Percentiles rank a stretch among this genome's conserved stretches.
Evolutionary conservation across 2,329 filamentous ascomycete genomes (phyloP).

Genomic region (Arachnomyces sp.): DNA sequence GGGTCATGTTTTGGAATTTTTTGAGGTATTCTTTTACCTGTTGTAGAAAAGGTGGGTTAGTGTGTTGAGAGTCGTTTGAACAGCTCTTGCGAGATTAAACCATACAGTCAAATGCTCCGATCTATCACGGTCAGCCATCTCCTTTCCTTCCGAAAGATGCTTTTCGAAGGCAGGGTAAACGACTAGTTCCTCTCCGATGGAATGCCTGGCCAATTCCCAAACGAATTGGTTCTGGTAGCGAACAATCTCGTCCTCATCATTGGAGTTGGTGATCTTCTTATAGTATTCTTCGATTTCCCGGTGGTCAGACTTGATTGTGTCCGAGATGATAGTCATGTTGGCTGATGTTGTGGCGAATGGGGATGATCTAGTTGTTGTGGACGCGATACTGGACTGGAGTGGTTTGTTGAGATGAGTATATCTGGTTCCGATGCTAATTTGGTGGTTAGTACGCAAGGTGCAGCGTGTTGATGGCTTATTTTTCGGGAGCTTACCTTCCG

Average conservation of each 20-base stretch:
- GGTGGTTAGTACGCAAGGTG: no score
- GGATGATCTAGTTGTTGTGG: no score
- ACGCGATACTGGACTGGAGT: no score
- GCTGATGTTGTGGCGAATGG: no score
- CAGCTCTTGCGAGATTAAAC: constrained; percentile 3
- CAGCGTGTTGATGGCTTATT: no score
- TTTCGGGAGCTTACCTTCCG: no score
- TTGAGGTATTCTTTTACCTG: constrained; percentile 47
- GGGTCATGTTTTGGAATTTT: constrained; percentile 40
- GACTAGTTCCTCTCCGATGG: constrained; percentile 42
- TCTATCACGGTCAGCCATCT: constrained; percentile 41
- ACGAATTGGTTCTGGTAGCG: constrained; percentile 43
- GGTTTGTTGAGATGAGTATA: no score
- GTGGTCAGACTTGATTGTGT: constrained; percentile 33
- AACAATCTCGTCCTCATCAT: constrained; percentile 31
- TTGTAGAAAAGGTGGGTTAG: background rate
- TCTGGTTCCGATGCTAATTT: no score
- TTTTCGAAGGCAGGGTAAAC: constrained; percentile 47
- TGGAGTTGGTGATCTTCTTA: constrained; percentile 31
- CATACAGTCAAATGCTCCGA: constrained; percentile 39
- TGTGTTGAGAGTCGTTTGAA: background rate
- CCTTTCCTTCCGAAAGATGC: constrained; percentile 33
- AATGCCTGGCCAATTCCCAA: constrained; percentile 44
- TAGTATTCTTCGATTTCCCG: constrained; percentile 33
- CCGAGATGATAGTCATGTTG: constrained; percentile 16